phyloP scores from a whole-genome alignment of 768 basidiomycete species.

The Lentinula aciculospora region DNA sequence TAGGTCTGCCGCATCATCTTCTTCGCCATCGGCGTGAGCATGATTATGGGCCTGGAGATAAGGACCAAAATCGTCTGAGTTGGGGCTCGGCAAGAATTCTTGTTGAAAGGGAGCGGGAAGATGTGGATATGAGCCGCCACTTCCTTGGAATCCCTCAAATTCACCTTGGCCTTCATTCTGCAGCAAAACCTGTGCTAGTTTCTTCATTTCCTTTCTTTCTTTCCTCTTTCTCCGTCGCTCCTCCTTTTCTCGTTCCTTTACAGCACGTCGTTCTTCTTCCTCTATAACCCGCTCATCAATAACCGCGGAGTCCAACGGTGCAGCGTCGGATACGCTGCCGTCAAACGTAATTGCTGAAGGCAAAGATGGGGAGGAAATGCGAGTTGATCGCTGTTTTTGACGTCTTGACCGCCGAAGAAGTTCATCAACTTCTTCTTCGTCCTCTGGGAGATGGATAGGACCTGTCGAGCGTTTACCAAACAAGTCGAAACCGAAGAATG shows the following conservation, averaged over 20 bases:
- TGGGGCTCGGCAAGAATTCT: constrained; percentile 12
- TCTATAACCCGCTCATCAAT: constrained; percentile 38
- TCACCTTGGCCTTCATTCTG: constrained; percentile 28
- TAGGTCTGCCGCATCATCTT: constrained; percentile 53
- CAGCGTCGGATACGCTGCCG: constrained; percentile 48
- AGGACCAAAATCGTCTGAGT: constrained; percentile 5
- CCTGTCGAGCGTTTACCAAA: constrained; percentile 47
- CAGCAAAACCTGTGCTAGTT: constrained; percentile 32
- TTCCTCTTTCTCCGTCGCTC: constrained; percentile 40
- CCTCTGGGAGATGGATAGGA: constrained; percentile 53
- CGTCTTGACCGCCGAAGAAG: constrained; percentile 11
- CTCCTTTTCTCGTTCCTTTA: constrained; percentile 38
- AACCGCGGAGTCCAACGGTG: constrained; percentile 51
- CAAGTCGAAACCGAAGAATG: constrained; percentile 60
- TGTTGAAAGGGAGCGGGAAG: constrained; percentile 16
- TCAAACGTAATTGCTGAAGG: constrained; percentile 47
- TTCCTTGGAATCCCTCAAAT: constrained; percentile 69
- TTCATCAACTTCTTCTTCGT: constrained; percentile 34
- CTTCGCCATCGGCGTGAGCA: constrained; percentile 26
- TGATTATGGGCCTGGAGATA: background rate
- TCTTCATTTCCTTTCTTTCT: constrained; percentile 40
- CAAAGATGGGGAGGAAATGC: constrained; percentile 7
- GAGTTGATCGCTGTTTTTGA: constrained; percentile 14
- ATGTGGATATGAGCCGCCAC: constrained; percentile 23
- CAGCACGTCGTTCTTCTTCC: constrained; percentile 27